A percentile compares a stretch with the other conserved stretches of the same genome.
These are phyloP conservation scores for Rosa multiflora DNA, from an alignment of 306 rosid species.

Conservation along the genomic window DNA sequence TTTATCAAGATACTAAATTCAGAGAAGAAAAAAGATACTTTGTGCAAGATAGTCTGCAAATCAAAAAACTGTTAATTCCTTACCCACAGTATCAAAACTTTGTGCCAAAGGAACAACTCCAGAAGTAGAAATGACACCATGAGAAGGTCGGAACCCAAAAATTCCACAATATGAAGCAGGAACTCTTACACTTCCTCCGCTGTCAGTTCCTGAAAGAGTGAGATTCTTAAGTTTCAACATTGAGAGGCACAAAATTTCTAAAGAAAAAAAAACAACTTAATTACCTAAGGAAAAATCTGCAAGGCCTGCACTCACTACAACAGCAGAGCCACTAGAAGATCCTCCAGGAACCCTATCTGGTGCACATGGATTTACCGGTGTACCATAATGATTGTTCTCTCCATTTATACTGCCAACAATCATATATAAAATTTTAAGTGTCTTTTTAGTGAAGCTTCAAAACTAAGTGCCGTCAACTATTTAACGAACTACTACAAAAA, in stretches of 20 bases:
- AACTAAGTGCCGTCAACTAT: neutral
- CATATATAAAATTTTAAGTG: conserved; percentile 9
- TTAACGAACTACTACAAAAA: neutral
- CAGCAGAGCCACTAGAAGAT: conserved; percentile 62
- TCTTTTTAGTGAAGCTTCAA: conserved; percentile 9
- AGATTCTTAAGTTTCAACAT: conserved; percentile 13
- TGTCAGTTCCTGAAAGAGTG: conserved; percentile 69
- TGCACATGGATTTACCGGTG: conserved; percentile 48
- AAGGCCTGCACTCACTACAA: conserved; percentile 73
- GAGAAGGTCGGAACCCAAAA: conserved; percentile 92
- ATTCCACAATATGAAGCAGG: conserved; percentile 93
- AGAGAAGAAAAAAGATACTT: neutral
- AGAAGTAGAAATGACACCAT: conserved; percentile 52
- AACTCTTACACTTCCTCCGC: conserved; percentile 92
- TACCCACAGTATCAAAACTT: conserved; percentile 90
- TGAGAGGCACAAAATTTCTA: conserved; percentile 10
- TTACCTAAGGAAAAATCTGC: conserved; percentile 88
- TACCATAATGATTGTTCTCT: conserved; percentile 55
- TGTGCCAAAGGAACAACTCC: conserved; percentile 92
- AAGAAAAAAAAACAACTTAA: conserved; percentile 16
- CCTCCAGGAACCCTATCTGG: conserved; percentile 60
- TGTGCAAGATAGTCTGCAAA: neutral
- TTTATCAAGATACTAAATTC: neutral
- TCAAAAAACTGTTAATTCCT: conserved; percentile 16
- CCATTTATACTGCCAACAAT: conserved; percentile 47